phyloP scores from a whole-genome alignment of 768 basidiomycete genomes.

The Neoboletus brunneissimus region DNA sequence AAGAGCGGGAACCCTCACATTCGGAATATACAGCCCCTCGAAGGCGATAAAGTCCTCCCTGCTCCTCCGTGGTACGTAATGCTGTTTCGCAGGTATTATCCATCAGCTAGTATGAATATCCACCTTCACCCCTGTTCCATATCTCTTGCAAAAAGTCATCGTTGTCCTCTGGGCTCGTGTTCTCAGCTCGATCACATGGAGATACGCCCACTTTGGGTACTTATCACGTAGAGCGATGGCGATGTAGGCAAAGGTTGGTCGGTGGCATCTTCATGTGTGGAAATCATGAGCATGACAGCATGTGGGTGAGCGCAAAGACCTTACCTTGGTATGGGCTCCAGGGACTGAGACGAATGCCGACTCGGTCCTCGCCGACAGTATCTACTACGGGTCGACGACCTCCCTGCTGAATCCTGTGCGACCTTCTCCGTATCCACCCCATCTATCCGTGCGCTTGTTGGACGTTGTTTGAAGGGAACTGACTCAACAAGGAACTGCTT shows the following conservation, averaged over 20 bases:
- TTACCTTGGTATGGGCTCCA: conserved; percentile 46
- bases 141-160: conserved; percentile 47
- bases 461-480: conserved; percentile 58
- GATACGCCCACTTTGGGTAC: conserved; percentile 42
- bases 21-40: conserved; percentile 37
- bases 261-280: conserved; percentile 54
- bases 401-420: conserved; percentile 56
- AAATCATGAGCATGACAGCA: not conserved
- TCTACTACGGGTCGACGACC: conserved; percentile 46
- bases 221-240: conserved; percentile 38
- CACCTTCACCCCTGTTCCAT: conserved; percentile 36
- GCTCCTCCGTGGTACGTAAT: conserved; percentile 33
- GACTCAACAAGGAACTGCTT: conserved; percentile 51
- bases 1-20: conserved; percentile 29
- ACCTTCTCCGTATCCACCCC: conserved; percentile 65
- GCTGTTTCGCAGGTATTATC: conserved; percentile 43
- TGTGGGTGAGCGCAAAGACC: not conserved
- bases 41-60: conserved; percentile 28
- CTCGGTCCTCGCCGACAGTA: conserved; percentile 52
- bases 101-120: conserved; percentile 43
- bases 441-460: conserved; percentile 61
- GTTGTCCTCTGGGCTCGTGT: conserved; percentile 18
- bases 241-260: conserved; percentile 53
- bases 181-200: conserved; percentile 45
- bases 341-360: conserved; percentile 56